These are phyloP conservation scores for Penicillium herquei DNA, from an alignment of 495 filamentous ascomycete species.

Conservation along the genomic window DNA sequence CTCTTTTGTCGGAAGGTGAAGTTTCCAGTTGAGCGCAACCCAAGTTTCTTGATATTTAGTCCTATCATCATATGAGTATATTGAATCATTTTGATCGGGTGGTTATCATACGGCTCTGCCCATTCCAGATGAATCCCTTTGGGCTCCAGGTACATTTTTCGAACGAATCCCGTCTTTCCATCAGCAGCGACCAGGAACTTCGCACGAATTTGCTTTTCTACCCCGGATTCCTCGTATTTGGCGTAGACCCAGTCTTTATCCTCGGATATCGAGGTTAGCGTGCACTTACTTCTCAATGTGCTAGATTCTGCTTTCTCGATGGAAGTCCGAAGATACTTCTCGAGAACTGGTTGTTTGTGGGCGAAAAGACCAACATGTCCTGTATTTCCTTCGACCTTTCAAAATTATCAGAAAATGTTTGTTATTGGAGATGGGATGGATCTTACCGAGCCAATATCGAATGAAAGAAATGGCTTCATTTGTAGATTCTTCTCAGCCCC, in stretches of 20 bases:
- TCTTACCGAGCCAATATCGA: constrained; percentile 10
- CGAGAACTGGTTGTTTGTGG: constrained; percentile 22
- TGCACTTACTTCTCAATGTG: constrained; percentile 34
- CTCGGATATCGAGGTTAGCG: constrained; percentile 27
- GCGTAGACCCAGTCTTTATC: constrained; percentile 31
- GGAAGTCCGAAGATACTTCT: constrained; percentile 25
- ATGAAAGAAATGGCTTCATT: constrained; percentile 3
- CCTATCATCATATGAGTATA: constrained; percentile 3
- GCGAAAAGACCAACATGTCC: constrained; percentile 11
- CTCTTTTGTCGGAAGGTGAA: constrained; percentile 41
- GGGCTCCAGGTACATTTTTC: constrained; percentile 50
- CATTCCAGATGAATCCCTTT: constrained; percentile 41
- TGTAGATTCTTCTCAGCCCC: constrained; percentile 12
- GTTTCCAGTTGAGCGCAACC: constrained; percentile 52
- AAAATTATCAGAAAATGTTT: constrained; percentile 4
- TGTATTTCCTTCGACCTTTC: constrained; percentile 12
- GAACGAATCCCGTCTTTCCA: constrained; percentile 49
- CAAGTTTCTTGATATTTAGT: constrained; percentile 50
- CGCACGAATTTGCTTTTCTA: constrained; percentile 21
- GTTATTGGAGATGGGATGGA: neutral
- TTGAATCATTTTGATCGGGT: neutral
- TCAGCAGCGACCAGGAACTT: constrained; percentile 50
- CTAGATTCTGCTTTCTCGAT: constrained; percentile 27
- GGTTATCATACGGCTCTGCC: constrained; percentile 23
- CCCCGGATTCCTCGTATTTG: constrained; percentile 34